A percentile compares a stretch with the other conserved stretches of the same genome.
These are phyloP conservation scores for Silene latifolia DNA, from an alignment of 148 eudicot genomes.

Conservation along the genomic window DNA sequence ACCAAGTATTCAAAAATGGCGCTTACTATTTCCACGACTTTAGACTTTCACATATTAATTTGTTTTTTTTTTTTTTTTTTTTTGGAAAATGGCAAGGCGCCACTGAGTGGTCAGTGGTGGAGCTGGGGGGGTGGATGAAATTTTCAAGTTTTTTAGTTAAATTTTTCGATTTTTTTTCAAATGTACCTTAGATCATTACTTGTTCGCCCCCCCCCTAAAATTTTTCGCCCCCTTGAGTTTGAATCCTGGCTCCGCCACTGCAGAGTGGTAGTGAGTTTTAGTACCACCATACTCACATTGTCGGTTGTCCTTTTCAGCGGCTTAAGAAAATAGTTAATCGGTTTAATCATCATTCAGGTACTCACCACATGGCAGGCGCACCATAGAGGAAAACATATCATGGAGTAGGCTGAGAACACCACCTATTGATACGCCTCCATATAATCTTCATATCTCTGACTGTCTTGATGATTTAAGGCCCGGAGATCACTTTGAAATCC, in stretches of 20 bases:
- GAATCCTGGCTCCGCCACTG: no score
- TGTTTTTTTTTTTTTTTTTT: neutral
- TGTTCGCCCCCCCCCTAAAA: no score
- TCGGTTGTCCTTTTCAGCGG: neutral
- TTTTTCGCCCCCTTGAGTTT: no score
- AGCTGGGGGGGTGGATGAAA: no score
- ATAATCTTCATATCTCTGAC: constrained; percentile 59
- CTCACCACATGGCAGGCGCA: constrained; percentile 55
- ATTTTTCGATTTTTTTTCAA: no score
- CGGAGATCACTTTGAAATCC: constrained; percentile 84
- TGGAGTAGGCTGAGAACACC: constrained; percentile 87
- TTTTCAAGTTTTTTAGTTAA: no score
- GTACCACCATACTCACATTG: no score
- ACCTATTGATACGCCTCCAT: constrained; percentile 55
- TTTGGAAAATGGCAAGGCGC: no score
- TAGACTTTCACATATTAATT: neutral
- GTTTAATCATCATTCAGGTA: constrained; percentile 39
- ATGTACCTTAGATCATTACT: no score
- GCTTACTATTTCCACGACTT: neutral
- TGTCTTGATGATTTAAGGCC: constrained; percentile 72
- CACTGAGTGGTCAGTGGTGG: no score
- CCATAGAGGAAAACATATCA: constrained; percentile 61
- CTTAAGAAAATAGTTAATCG: neutral
- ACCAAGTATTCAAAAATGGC: neutral
- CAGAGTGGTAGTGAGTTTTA: no score